Conservation (phyloP, 768 basidiomycete genomes). For the Russula emetica region DNA sequence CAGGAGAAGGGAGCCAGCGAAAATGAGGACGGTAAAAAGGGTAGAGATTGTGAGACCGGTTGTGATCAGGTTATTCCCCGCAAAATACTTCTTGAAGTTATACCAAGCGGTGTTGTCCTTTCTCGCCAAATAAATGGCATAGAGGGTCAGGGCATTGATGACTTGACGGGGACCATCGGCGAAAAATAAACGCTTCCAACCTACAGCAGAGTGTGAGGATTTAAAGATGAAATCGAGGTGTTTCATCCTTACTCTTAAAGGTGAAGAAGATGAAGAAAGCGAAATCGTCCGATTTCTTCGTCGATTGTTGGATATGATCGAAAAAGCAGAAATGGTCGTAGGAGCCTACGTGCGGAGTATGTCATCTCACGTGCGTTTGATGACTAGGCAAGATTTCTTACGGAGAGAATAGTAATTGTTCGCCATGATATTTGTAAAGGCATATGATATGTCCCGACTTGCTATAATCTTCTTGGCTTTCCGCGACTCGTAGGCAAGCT, state of each 20-base stretch:
- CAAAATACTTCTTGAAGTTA: slow-evolving; percentile 74
- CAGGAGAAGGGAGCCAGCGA: slow-evolving; percentile 75
- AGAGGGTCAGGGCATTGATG: slow-evolving; percentile 96
- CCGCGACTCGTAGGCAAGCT: slow-evolving; percentile 89
- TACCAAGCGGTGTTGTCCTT: slow-evolving; percentile 53
- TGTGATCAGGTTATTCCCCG: slow-evolving; percentile 61
- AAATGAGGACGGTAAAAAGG: slow-evolving; percentile 85
- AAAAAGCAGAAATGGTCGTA: slow-evolving; percentile 99
- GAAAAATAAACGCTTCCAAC: slow-evolving; percentile 83
- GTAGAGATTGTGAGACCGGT: slow-evolving; percentile 84
- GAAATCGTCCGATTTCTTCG: slow-evolving; percentile 94
- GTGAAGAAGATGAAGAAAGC: slow-evolving; percentile 99
- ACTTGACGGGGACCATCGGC: slow-evolving; percentile 96
- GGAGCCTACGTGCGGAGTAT: slow-evolving; percentile 52
- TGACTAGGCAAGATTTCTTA: slow-evolving; percentile 40
- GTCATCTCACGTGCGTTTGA: neutral
- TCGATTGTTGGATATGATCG: slow-evolving; percentile 91
- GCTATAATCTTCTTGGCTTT: slow-evolving; percentile 93
- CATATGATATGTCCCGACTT: slow-evolving; percentile 94
- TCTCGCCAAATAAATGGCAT: slow-evolving; percentile 75
- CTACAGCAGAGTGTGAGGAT: slow-evolving; percentile 36
- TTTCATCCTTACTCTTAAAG: slow-evolving; percentile 80
- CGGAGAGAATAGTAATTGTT: slow-evolving; percentile 95
- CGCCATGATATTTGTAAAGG: slow-evolving; percentile 96
- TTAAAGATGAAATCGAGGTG: neutral